A percentile compares a stretch with the other conserved stretches of the same genome.
Evolutionary conservation across 1,139 yeast genomes (phyloP).

Genomic region (Saccharomyces hybrid): DNA sequence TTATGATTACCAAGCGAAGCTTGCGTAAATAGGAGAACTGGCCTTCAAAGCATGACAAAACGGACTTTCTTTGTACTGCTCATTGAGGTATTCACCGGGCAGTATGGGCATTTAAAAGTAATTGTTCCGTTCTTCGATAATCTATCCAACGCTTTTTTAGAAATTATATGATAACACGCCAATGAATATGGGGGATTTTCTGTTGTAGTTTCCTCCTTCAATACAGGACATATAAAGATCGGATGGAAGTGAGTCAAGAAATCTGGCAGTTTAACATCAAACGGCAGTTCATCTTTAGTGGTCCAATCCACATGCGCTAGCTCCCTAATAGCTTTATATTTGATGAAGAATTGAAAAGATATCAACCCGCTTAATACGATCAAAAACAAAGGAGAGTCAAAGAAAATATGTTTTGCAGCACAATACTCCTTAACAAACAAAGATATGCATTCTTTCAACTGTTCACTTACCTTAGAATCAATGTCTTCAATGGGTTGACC

Average conservation of each 20-base stretch:
- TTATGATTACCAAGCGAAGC: too few relatives aligned
- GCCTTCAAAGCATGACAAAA: constrained; percentile 23
- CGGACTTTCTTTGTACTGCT: constrained; percentile 26
- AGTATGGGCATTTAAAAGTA: constrained; percentile 60
- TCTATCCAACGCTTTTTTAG: constrained; percentile 43
- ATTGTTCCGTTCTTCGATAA: constrained; percentile 34
- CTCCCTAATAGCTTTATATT: constrained; percentile 45
- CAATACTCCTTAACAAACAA: constrained; percentile 65
- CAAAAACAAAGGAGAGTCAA: constrained; percentile 65
- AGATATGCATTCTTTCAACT: constrained; percentile 25
- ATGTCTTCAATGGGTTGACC: constrained; percentile 13
- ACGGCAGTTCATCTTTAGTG: constrained; percentile 49
- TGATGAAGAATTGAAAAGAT: constrained; percentile 65
- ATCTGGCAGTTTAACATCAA: constrained; percentile 49
- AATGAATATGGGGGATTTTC: constrained; percentile 55
- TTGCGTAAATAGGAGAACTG: too few relatives aligned
- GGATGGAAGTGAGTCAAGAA: constrained; percentile 59
- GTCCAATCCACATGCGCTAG: constrained; percentile 47
- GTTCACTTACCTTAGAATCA: constrained; percentile 15
- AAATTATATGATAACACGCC: constrained; percentile 58
- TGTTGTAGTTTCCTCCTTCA: constrained; percentile 69
- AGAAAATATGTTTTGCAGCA: constrained; percentile 51
- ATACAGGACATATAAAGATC: constrained; percentile 83
- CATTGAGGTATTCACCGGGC: constrained; percentile 41
- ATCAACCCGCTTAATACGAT: constrained; percentile 63